phyloP scores from a whole-genome alignment of 2,329 filamentous ascomycete genomes.

The Beauveria medogensis region DNA sequence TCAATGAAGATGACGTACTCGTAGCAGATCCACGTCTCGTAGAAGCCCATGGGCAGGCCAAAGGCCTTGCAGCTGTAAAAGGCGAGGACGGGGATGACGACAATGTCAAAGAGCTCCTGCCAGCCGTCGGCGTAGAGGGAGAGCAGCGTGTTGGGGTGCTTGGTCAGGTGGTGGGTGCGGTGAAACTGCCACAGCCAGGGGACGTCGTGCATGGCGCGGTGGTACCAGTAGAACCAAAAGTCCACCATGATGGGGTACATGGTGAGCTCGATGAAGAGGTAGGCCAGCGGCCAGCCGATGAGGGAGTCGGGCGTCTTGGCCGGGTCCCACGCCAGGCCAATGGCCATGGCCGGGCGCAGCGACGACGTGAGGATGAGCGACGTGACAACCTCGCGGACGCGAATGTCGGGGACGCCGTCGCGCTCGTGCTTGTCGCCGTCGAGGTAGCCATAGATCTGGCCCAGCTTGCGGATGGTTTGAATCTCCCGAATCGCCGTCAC shows the following conservation, averaged over 20 bases:
- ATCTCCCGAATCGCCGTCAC: conserved; percentile 31
- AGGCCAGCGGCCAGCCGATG: conserved; percentile 19
- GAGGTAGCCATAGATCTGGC: conserved; percentile 31
- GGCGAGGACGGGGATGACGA: conserved; percentile 30
- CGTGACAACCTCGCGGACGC: conserved; percentile 24
- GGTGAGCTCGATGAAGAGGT: conserved; percentile 30
- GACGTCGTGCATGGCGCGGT: conserved; percentile 33
- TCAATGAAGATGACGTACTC: conserved; percentile 33
- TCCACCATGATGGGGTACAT: conserved; percentile 35
- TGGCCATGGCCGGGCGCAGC: conserved; percentile 25
- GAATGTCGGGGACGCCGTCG: conserved; percentile 33
- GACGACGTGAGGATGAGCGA: conserved; percentile 27
- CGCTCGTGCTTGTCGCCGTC: conserved; percentile 36
- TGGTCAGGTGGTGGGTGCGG: conserved; percentile 36
- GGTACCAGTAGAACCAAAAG: conserved; percentile 38
- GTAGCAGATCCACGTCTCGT: conserved; percentile 38
- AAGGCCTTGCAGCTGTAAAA: conserved; percentile 24
- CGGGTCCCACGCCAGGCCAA: conserved; percentile 23
- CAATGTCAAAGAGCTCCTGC: conserved; percentile 35
- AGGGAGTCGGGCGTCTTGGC: conserved; percentile 12
- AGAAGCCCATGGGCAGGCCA: conserved; percentile 35
- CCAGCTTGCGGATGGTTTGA: conserved; percentile 28
- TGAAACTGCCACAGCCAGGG: conserved; percentile 33
- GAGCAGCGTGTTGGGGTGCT: conserved; percentile 35
- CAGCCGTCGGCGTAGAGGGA: conserved; percentile 33